Evolutionary conservation across 2,329 filamentous ascomycete genomes (phyloP).

Genomic region (Aureobasidium sp.): DNA sequence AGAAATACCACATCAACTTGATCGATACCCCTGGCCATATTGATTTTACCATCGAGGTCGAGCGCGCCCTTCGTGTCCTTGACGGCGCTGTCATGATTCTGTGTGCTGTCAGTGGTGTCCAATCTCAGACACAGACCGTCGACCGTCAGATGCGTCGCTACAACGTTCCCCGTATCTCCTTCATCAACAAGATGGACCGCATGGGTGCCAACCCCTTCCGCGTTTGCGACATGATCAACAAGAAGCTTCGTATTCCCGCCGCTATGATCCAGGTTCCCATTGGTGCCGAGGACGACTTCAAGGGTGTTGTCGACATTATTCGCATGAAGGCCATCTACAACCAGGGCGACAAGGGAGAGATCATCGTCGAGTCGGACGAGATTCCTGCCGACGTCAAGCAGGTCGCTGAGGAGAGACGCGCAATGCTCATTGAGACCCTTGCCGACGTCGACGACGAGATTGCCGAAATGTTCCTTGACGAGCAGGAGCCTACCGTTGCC

Average conservation of each 20-base stretch:
- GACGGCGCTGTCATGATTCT: slow-evolving; percentile 98
- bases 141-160: slow-evolving; percentile 98
- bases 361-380: slow-evolving; percentile 67
- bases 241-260: slow-evolving; percentile 86
- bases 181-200: slow-evolving; percentile 99
- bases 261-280: slow-evolving; percentile 94
- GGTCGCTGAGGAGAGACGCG: slow-evolving; percentile 74
- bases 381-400: slow-evolving; percentile 73
- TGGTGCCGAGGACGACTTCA: slow-evolving; percentile 82
- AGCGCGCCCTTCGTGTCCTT: slow-evolving; percentile 86
- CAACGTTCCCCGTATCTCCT: slow-evolving; percentile 89
- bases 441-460: slow-evolving; percentile 98
- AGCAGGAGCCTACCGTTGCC: slow-evolving; percentile 66
- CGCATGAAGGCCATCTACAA: slow-evolving; percentile 92
- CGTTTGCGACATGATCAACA: slow-evolving; percentile 94
- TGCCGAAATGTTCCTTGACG: slow-evolving; percentile 87
- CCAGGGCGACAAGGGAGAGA: slow-evolving; percentile 71
- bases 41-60: slow-evolving; percentile 98
- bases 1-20: slow-evolving; percentile 95
- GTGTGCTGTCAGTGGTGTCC: slow-evolving; percentile 93
- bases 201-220: slow-evolving; percentile 99
- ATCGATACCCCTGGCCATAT: slow-evolving; percentile 99
- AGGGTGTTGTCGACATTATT: slow-evolving; percentile 87
- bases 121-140: slow-evolving; percentile 96
- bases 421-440: slow-evolving; percentile 83